Percentiles rank a stretch among this genome's conserved stretches.
Conservation (phyloP, 1,139 yeast species). For the Yamadazyma aaseri region DNA sequence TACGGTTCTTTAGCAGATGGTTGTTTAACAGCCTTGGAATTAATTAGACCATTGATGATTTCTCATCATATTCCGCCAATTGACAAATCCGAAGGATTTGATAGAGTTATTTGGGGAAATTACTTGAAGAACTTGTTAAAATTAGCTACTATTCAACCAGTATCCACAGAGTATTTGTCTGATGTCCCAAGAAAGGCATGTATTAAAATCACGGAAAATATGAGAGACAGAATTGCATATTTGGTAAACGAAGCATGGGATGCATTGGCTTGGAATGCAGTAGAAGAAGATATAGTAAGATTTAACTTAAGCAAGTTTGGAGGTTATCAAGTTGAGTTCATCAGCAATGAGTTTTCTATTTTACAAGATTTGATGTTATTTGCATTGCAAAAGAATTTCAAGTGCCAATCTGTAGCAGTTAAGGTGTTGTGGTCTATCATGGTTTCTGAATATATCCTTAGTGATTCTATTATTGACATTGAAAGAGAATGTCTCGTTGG, state of each 20-base stretch:
- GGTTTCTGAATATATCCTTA: slow-evolving; percentile 63
- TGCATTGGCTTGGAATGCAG: slow-evolving; percentile 66
- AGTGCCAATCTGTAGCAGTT: slow-evolving; percentile 65
- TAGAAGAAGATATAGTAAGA: slow-evolving; percentile 55
- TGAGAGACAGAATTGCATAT: slow-evolving; percentile 59
- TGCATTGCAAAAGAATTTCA: slow-evolving; percentile 65
- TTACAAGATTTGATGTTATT: slow-evolving; percentile 65
- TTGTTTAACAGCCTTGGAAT: slow-evolving; percentile 54
- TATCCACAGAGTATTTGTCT: slow-evolving; percentile 61
- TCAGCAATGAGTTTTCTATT: slow-evolving; percentile 58
- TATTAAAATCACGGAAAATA: slow-evolving; percentile 58
- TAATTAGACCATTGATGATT: slow-evolving; percentile 56
- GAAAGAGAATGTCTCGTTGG: slow-evolving; percentile 65
- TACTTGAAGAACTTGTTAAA: slow-evolving; percentile 59
- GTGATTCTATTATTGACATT: slow-evolving; percentile 58
- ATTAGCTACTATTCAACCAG: slow-evolving; percentile 54
- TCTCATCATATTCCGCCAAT: slow-evolving; percentile 54
- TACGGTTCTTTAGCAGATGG: slow-evolving; percentile 64
- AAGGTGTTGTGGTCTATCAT: slow-evolving; percentile 70
- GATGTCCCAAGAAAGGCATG: slow-evolving; percentile 76
- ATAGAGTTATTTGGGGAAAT: slow-evolving; percentile 62
- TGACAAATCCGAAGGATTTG: slow-evolving; percentile 48
- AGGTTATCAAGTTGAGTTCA: slow-evolving; percentile 70
- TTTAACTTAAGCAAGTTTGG: slow-evolving; percentile 66
- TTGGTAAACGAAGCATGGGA: slow-evolving; percentile 70